These are phyloP conservation scores for Aspergillus pseudoviridinutans DNA, from an alignment of 2,329 filamentous ascomycete species.

Conservation along the genomic window DNA sequence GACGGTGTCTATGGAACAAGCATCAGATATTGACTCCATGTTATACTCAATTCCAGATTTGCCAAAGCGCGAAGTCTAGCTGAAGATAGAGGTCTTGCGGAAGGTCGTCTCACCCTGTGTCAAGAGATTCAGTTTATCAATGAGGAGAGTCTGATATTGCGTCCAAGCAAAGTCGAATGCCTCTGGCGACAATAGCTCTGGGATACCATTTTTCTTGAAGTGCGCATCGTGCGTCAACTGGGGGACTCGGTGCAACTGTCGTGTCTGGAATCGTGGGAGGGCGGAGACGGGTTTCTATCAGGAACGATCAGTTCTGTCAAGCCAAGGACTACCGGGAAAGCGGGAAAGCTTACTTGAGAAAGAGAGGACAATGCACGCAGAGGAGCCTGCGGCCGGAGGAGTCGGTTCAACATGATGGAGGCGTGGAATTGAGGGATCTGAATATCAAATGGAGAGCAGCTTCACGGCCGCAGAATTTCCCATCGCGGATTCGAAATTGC, in stretches of 20 bases:
- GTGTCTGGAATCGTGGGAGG: slow-evolving; percentile 34
- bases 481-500: slow-evolving; percentile 19
- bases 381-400: slow-evolving; percentile 41
- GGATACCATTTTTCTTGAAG: slow-evolving; percentile 54
- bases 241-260: slow-evolving; percentile 45
- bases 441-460: slow-evolving; percentile 6
- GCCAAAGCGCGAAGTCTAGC: neutral
- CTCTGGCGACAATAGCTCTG: slow-evolving; percentile 64
- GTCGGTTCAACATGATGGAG: slow-evolving; percentile 41
- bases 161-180: slow-evolving; percentile 76
- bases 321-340: slow-evolving; percentile 3
- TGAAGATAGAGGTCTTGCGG: neutral
- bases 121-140: slow-evolving; percentile 71
- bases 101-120: slow-evolving; percentile 58
- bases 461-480: slow-evolving; percentile 35
- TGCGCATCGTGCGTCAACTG: slow-evolving; percentile 44
- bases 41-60: neutral
- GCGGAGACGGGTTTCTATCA: slow-evolving; percentile 32
- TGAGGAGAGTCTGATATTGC: slow-evolving; percentile 70
- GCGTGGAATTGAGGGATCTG: slow-evolving; percentile 16
- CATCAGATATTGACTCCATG: neutral
- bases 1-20: slow-evolving; percentile 52
- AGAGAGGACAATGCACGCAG: slow-evolving; percentile 39
- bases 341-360: slow-evolving; percentile 28
- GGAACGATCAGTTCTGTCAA: slow-evolving; percentile 2